Evolutionary conservation across 108 stramenopile genomes (phyloP).

Genomic region (Nitzschia sp.): DNA sequence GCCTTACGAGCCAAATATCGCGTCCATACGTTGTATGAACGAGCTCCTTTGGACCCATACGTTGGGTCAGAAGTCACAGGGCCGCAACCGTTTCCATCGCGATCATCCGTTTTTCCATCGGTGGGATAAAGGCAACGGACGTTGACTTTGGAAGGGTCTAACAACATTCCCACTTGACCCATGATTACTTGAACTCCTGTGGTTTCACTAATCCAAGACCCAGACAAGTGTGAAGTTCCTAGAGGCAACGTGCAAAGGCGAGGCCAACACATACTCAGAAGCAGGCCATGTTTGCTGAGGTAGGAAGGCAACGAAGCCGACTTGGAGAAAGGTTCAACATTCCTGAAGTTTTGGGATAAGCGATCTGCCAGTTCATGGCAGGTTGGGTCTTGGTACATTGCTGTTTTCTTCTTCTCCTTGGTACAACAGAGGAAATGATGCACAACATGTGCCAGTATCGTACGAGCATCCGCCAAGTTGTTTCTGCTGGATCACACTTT

Average conservation of each 20-base stretch:
- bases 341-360: background rate
- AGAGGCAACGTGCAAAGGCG: constrained; percentile 1
- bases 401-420: background rate
- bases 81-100: background rate
- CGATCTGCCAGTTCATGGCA: background rate
- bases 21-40: background rate
- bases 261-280: constrained; percentile 7
- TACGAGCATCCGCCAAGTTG: too few species aligned
- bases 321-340: background rate
- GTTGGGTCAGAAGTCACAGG: background rate
- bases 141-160: background rate
- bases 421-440: background rate
- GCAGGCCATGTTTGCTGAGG: background rate
- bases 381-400: background rate
- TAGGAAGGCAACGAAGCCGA: background rate
- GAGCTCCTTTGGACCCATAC: background rate
- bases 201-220: constrained; percentile 6
- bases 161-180: background rate
- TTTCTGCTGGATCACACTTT: too few species aligned
- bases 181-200: constrained; percentile 2
- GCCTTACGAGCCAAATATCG: background rate
- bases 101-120: background rate
- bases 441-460: background rate
- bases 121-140: background rate
- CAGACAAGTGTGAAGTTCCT: background rate